Evolutionary conservation across 495 filamentous ascomycete species (phyloP), one percentile per base, ranked within the genome.

Genomic region (Aspergillus diversus): DNA sequence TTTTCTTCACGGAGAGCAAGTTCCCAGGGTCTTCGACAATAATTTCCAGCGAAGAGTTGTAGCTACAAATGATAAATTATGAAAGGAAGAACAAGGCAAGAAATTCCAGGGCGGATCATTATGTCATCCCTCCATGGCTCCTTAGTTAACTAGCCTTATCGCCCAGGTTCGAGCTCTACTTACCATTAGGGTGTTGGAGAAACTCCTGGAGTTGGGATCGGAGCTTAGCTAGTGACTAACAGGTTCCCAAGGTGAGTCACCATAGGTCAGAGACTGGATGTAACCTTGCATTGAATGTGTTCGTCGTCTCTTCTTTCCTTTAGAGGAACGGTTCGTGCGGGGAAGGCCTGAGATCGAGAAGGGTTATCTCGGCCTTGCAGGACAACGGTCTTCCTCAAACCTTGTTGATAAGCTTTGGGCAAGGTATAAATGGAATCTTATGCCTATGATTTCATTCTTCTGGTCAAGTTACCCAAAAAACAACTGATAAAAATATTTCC

Each of bases 1-100:
- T 17, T 7, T 42, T 7, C 7, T 11, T 17, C 71, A 69, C 51
- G 56, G 63, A 15, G 71, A 59, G 47, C 32, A 69, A 49, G 21
- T 27, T 27, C 21, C 21, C 21, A 27, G 21, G 21, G 21, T 27
- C 2, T 27, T 27, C 2, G 21, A 27, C 21, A 27, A 2, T 27
- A 27, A 27, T 27, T 27, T 27, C 21, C 21, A 27, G 21, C 21
- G 21, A 27, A 27, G 21, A 27, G 21, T 27, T 27, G 21, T 27
- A 27, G 21, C 21, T 27, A 27, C 21, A 27, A 27, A 27, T 27
- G 21, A 27, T 27, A 27, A 27, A 27, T 27, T 27, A 27, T 27
- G 21, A 27, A 27, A 27, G 21, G 21, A 27, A 27, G 21, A 27
- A 27, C 21, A 27, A 27, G 21, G 21, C 21, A 27, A 27, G 21